A percentile compares a stretch with the other conserved stretches of the same genome.
Evolutionary conservation across 345 rosid genomes (phyloP).

Genomic region (Syzygium grande): DNA sequence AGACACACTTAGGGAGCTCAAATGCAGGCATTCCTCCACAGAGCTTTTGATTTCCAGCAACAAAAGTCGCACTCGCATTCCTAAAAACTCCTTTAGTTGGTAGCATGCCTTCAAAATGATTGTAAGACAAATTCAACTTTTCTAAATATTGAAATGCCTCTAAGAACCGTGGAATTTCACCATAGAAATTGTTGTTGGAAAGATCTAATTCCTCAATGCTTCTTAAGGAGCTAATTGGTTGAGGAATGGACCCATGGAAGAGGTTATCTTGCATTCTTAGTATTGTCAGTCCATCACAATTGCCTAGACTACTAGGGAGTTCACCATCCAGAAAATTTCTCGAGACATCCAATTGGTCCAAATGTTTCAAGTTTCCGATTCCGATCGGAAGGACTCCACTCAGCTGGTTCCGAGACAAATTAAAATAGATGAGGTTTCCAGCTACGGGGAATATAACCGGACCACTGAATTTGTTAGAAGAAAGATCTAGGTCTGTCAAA

Average conservation of each 20-base stretch:
- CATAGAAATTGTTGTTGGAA: background rate
- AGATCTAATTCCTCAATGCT: background rate
- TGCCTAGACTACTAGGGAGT: background rate
- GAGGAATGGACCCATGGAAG: background rate
- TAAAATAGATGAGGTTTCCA: background rate
- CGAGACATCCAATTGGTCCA: background rate
- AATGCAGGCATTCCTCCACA: background rate
- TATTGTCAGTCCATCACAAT: background rate
- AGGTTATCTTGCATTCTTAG: background rate
- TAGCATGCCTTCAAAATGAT: background rate
- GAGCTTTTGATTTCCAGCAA: background rate
- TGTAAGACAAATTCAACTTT: background rate
- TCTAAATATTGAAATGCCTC: background rate
- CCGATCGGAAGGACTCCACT: slow-evolving; percentile 1
- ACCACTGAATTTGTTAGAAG: background rate
- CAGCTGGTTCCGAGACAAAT: background rate
- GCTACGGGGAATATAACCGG: background rate
- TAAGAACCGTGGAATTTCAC: background rate
- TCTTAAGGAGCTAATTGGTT: background rate
- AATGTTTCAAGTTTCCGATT: background rate
- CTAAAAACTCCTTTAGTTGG: background rate
- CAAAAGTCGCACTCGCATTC: background rate
- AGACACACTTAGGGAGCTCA: background rate
- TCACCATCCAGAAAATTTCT: background rate
- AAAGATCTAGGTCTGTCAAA: background rate